These are phyloP conservation scores for Terfezia boudieri DNA, from an alignment of 495 filamentous ascomycete genomes.

Conservation along the genomic window DNA sequence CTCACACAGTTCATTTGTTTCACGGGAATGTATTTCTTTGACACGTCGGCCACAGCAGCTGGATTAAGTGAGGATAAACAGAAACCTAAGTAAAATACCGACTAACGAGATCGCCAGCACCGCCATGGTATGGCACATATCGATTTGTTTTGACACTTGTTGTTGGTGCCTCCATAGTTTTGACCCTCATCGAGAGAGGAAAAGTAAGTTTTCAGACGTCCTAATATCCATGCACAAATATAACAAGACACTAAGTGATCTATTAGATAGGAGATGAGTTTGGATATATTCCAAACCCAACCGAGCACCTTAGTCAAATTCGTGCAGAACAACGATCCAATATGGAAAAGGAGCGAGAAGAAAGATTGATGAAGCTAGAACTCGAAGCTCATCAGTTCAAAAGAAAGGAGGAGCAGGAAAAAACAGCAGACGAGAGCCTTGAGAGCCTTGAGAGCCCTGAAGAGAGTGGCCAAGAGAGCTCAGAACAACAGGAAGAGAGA, in stretches of 20 bases:
- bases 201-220: not conserved
- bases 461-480: not conserved
- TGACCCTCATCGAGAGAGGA: constrained; percentile 54
- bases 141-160: constrained; percentile 90
- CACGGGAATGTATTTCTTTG: constrained; percentile 70
- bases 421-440: no score
- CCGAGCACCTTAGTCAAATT: no score
- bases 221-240: not conserved
- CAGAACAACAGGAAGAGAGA: not conserved
- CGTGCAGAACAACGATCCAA: no score
- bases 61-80: constrained; percentile 23
- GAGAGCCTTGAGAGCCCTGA: no score
- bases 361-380: no score
- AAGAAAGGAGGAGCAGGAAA: not conserved
- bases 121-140: constrained; percentile 79
- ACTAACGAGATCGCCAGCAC: constrained; percentile 21
- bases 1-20: constrained; percentile 81
- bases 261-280: no score
- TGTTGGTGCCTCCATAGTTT: constrained; percentile 69
- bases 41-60: constrained; percentile 53
- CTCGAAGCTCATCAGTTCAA: no score
- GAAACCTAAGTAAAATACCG: not conserved
- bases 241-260: not conserved
- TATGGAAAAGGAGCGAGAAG: no score
- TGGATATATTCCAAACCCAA: no score